These are phyloP conservation scores for Phytopythium oedochilum DNA, from an alignment of 352 stramenopile species.

Conservation along the genomic window DNA sequence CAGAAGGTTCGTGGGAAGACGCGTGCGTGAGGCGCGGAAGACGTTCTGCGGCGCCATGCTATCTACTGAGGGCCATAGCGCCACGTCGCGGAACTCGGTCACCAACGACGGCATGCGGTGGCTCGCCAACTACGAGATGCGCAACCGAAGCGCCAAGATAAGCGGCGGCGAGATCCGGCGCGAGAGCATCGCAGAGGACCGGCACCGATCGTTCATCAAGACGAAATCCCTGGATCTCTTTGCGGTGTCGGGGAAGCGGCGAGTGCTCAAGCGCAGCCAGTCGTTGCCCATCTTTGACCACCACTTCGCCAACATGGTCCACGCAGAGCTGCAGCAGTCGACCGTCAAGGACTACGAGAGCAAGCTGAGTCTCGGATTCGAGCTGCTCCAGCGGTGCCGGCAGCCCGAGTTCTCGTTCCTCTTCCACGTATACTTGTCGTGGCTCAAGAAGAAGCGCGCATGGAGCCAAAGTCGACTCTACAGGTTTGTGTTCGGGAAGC, in stretches of 20 bases:
- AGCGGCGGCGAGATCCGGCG: not conserved
- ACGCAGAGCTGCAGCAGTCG: constrained; percentile 47
- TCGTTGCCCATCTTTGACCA: constrained; percentile 59
- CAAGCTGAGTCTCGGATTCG: constrained; percentile 52
- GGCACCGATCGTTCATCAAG: not conserved
- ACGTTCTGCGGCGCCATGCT: constrained; percentile 34
- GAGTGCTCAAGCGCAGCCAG: constrained; percentile 54
- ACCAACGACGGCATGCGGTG: constrained; percentile 59
- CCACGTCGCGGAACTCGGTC: constrained; percentile 23
- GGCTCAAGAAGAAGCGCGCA: constrained; percentile 19
- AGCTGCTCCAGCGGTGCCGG: constrained; percentile 42
- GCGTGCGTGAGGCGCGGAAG: constrained; percentile 24
- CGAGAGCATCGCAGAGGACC: not conserved
- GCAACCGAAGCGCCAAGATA: constrained; percentile 5
- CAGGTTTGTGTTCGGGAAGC: not conserved
- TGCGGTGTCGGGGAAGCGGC: constrained; percentile 4
- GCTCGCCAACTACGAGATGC: constrained; percentile 48
- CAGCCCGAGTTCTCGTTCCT: constrained; percentile 55
- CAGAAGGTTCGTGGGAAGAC: constrained; percentile 2
- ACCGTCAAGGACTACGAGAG: constrained; percentile 53
- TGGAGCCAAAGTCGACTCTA: not conserved
- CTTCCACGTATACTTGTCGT: constrained; percentile 42
- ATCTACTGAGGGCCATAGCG: constrained; percentile 13
- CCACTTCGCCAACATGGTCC: constrained; percentile 54
- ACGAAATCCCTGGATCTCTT: not conserved